These are phyloP conservation scores for Liquidambar formosana DNA, from an alignment of 164 flowering plant species.

Conservation along the genomic window DNA sequence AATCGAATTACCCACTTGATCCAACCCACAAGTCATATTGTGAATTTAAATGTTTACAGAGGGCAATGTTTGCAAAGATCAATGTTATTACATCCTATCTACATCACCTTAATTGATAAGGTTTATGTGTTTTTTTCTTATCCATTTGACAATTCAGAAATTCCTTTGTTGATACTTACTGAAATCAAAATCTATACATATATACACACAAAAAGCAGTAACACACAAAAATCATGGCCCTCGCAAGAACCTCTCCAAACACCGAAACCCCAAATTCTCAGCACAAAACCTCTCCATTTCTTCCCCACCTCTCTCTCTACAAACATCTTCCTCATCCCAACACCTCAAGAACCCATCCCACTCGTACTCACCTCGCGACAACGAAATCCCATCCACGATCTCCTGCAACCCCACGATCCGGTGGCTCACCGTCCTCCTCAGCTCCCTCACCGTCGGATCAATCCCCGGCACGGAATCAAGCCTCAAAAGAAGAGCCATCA, in stretches of 20 bases:
- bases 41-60: too few relatives aligned
- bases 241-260: constrained; percentile 69
- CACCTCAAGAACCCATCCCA: constrained; percentile 30
- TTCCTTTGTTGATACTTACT: too few relatives aligned
- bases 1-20: too few relatives aligned
- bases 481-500: constrained; percentile 68
- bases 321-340: constrained; percentile 60
- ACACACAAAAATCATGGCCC: constrained; percentile 19
- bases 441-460: constrained; percentile 66
- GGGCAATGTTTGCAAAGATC: too few relatives aligned
- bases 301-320: constrained; percentile 50
- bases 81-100: too few relatives aligned
- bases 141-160: too few relatives aligned
- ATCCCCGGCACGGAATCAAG: constrained; percentile 80
- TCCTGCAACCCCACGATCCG: constrained; percentile 86
- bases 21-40: too few relatives aligned
- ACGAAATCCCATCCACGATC: constrained; percentile 65
- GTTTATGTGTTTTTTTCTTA: too few relatives aligned
- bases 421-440: constrained; percentile 71
- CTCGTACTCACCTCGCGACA: constrained; percentile 19
- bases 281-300: constrained; percentile 80
- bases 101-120: too few relatives aligned
- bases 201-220: too few relatives aligned
- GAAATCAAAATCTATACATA: too few relatives aligned
- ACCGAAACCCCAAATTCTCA: constrained; percentile 66